Conservation (phyloP, 345 rosid species). For the Durio zibethinus region DNA sequence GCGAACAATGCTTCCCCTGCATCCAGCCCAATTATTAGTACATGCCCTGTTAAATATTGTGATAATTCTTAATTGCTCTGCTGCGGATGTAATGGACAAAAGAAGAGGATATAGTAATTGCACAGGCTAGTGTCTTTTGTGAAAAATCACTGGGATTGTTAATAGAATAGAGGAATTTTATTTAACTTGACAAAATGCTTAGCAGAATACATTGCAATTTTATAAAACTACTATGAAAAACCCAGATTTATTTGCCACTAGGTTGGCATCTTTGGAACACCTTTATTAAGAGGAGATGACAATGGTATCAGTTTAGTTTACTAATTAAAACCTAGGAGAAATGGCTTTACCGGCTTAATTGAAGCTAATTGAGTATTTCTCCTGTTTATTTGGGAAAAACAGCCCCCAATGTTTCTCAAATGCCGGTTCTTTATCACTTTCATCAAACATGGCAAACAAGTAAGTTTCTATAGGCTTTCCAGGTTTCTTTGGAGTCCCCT, state of each 20-base stretch:
- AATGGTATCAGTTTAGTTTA: neutral
- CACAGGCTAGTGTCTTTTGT: too few relatives aligned
- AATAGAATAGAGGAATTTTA: neutral
- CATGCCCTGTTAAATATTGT: too few relatives aligned
- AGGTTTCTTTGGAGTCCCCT: constrained; percentile 31
- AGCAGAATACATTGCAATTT: neutral
- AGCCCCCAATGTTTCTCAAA: constrained; percentile 15
- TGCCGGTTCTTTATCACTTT: neutral
- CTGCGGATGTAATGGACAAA: too few relatives aligned
- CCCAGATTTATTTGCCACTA: neutral
- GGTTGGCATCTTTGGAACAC: neutral
- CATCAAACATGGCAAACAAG: constrained; percentile 28
- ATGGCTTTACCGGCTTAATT: neutral
- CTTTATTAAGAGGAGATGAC: neutral
- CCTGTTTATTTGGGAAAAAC: neutral
- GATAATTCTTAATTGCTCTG: too few relatives aligned
- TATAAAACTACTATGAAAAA: neutral
- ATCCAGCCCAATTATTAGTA: too few relatives aligned
- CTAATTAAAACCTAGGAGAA: neutral
- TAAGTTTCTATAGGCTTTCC: constrained; percentile 24
- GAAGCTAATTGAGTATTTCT: neutral
- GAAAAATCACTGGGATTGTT: neutral
- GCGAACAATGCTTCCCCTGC: too few relatives aligned
- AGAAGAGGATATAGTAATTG: too few relatives aligned
- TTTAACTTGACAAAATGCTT: neutral